Evolutionary conservation across 1,284 basidiomycete species (phyloP).

Genomic region (Polyporus tsugae): DNA sequence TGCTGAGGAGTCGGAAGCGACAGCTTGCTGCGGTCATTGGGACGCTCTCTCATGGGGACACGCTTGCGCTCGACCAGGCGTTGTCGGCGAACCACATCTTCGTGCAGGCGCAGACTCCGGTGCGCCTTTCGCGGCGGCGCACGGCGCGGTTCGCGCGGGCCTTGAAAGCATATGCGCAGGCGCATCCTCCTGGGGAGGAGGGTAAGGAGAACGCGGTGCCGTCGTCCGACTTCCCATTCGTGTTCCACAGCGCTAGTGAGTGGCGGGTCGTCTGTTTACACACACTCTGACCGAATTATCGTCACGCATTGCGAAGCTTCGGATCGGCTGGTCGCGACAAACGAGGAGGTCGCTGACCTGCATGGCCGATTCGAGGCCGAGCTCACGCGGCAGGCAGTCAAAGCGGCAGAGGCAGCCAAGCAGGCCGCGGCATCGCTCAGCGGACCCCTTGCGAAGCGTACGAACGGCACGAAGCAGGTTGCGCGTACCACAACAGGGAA

Average conservation of each 20-base stretch:
- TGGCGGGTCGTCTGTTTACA: conserved; percentile 43
- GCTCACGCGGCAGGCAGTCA: conserved; percentile 69
- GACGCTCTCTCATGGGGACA: conserved; percentile 67
- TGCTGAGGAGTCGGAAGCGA: conserved; percentile 69
- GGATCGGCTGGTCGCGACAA: conserved; percentile 70
- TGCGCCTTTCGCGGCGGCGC: conserved; percentile 43
- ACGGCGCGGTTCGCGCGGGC: conserved; percentile 42
- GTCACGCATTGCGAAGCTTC: conserved; percentile 55
- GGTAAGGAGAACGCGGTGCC: conserved; percentile 36
- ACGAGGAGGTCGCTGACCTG: conserved; percentile 69
- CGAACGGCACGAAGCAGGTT: conserved; percentile 50
- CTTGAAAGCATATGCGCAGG: conserved; percentile 32
- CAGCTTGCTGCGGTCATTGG: conserved; percentile 74
- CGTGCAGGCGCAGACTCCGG: conserved; percentile 40
- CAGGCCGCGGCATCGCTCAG: conserved; percentile 47
- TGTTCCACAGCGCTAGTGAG: conserved; percentile 73
- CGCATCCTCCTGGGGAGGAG: conserved; percentile 12
- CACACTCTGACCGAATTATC: conserved; percentile 22
- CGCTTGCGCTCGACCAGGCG: conserved; percentile 77
- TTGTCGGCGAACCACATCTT: conserved; percentile 69
- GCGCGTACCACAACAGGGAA: conserved; percentile 34
- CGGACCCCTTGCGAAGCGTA: conserved; percentile 46
- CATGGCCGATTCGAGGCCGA: conserved; percentile 76
- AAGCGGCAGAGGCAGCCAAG: conserved; percentile 61
- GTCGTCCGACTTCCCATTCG: conserved; percentile 62